phyloP scores from a whole-genome alignment of 768 basidiomycete genomes.

The Mycena crocata region DNA sequence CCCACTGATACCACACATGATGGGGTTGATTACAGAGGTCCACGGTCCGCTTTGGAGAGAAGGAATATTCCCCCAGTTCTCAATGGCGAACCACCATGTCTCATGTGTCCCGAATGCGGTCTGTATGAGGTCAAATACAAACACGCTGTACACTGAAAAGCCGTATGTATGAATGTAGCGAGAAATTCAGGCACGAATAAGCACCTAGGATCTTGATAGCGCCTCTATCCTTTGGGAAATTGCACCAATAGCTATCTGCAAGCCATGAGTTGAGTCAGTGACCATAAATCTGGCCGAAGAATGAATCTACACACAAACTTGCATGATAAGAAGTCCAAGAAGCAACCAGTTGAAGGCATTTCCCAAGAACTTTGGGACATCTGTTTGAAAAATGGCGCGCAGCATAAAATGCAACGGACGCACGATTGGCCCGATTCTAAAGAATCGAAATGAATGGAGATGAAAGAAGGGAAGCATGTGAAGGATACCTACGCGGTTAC shows the following conservation, averaged over 20 bases:
- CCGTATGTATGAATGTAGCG: too few species aligned
- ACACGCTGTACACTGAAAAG: conserved; percentile 1
- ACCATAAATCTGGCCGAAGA: background rate
- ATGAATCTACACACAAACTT: conserved; percentile 1
- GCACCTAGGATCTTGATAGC: conserved; percentile 3
- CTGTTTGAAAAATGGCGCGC: background rate
- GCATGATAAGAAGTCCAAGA: background rate
- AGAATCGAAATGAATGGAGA: too few species aligned
- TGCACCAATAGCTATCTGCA: conserved; percentile 1
- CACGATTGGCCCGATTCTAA: conserved; percentile 12
- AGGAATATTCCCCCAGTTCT: conserved; percentile 18
- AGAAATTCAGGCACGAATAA: background rate
- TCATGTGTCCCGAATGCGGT: conserved; percentile 18
- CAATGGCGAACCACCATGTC: conserved; percentile 17
- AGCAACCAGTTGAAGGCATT: conserved; percentile 18
- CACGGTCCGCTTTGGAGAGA: conserved; percentile 8
- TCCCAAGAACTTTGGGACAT: background rate
- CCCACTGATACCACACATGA: conserved; percentile 14
- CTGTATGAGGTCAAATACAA: conserved; percentile 3
- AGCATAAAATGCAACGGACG: background rate
- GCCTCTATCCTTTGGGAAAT: background rate
- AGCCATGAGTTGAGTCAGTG: background rate
- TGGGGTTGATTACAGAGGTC: conserved; percentile 5
- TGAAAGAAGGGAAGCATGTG: too few species aligned
- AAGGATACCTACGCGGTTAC: too few species aligned